Percentiles rank a stretch among this genome's conserved stretches.
phyloP scores from a whole-genome alignment of 768 basidiomycete genomes.

The Suillus sp. region DNA sequence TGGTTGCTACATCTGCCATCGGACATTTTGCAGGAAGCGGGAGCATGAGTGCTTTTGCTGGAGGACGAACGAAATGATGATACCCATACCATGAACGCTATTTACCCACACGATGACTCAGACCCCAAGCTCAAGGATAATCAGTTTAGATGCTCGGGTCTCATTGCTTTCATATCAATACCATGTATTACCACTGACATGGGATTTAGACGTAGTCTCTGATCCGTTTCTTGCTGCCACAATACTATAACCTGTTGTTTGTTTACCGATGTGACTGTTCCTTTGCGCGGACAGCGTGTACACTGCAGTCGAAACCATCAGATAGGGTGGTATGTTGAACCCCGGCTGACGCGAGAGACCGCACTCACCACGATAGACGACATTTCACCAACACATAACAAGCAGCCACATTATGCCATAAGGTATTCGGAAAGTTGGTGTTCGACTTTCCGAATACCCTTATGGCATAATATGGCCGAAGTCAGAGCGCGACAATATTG shows the following conservation, averaged over 20 bases:
- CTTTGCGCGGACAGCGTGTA: neutral
- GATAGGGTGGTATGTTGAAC: neutral
- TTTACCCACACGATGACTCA: neutral
- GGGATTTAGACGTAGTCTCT: neutral
- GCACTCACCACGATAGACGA: neutral
- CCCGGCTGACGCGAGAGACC: neutral
- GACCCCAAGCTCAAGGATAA: neutral
- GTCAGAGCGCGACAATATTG: neutral
- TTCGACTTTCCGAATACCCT: too few relatives aligned
- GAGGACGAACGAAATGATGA: neutral
- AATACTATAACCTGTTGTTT: neutral
- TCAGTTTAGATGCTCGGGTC: neutral
- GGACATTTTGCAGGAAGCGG: constrained; percentile 17
- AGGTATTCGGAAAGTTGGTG: neutral
- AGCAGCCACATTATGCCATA: neutral
- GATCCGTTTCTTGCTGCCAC: neutral
- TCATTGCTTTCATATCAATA: neutral
- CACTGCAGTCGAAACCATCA: neutral
- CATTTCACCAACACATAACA: neutral
- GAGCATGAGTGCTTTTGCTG: neutral
- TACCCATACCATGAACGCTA: neutral
- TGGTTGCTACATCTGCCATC: constrained; percentile 15
- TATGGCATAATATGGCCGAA: too few relatives aligned
- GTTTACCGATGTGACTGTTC: neutral
- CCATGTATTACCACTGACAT: neutral